phyloP scores from a whole-genome alignment of 78 protist species.

The Dictyostelium citrinum region DNA sequence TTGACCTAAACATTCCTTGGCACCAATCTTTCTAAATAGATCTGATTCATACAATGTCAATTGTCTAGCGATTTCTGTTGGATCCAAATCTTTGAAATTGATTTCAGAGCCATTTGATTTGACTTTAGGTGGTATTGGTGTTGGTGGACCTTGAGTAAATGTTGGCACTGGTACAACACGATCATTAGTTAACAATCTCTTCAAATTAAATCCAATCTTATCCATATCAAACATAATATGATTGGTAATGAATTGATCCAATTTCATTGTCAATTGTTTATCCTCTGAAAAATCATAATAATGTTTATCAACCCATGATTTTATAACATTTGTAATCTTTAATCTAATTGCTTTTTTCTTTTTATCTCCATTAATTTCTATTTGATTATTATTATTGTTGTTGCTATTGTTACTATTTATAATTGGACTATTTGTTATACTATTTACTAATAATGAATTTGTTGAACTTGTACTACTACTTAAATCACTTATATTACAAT shows the following conservation, averaged over 20 bases:
- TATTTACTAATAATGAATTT: not conserved
- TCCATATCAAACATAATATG: slow-evolving; percentile 22
- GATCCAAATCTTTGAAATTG: slow-evolving; percentile 69
- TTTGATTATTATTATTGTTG: not conserved
- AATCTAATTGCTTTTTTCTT: slow-evolving; percentile 37
- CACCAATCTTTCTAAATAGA: slow-evolving; percentile 67
- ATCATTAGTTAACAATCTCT: slow-evolving; percentile 20
- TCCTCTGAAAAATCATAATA: slow-evolving; percentile 72
- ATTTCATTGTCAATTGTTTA: not conserved
- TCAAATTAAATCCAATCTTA: slow-evolving; percentile 5
- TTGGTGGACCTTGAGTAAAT: slow-evolving; percentile 9
- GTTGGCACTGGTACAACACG: slow-evolving; percentile 19
- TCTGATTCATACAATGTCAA: slow-evolving; percentile 80
- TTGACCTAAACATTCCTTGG: slow-evolving; percentile 83
- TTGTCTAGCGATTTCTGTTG: slow-evolving; percentile 86
- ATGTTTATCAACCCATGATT: slow-evolving; percentile 70
- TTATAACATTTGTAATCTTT: slow-evolving; percentile 56
- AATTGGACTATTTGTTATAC: not conserved
- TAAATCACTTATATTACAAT: not conserved
- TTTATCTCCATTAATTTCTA: slow-evolving; percentile 6
- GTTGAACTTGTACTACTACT: not conserved
- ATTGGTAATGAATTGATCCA: slow-evolving; percentile 30
- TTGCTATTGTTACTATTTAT: not conserved
- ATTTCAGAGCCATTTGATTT: not conserved
- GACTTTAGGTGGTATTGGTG: slow-evolving; percentile 10